These are phyloP conservation scores for Annulohypoxylon bovei DNA, from an alignment of 495 filamentous ascomycete genomes.

Conservation along the genomic window DNA sequence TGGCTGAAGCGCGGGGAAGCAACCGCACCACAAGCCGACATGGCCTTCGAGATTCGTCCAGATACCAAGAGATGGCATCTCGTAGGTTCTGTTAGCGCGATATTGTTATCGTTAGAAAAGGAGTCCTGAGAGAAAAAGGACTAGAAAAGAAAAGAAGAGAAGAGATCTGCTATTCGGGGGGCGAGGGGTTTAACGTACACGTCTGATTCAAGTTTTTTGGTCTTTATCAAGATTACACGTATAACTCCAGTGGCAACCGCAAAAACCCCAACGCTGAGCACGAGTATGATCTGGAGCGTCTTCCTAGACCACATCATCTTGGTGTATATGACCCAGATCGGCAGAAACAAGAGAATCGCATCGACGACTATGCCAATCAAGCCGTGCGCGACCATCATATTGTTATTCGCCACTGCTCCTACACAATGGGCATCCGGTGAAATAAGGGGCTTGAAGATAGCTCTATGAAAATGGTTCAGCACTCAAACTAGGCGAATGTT, in stretches of 20 bases:
- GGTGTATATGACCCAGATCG: slow-evolving; percentile 47
- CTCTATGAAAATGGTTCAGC: slow-evolving; percentile 11
- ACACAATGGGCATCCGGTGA: slow-evolving; percentile 31
- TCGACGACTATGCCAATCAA: slow-evolving; percentile 43
- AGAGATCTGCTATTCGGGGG: neutral
- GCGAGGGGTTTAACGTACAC: slow-evolving; percentile 21
- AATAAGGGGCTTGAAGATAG: slow-evolving; percentile 15
- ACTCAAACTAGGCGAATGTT: neutral
- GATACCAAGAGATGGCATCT: slow-evolving; percentile 42
- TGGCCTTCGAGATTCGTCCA: slow-evolving; percentile 51
- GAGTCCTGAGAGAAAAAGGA: neutral
- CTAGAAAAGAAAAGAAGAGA: neutral
- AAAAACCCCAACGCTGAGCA: slow-evolving; percentile 46
- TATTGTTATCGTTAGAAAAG: neutral
- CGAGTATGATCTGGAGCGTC: slow-evolving; percentile 45
- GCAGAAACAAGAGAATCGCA: slow-evolving; percentile 40
- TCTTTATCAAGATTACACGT: slow-evolving; percentile 37
- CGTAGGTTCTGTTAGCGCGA: slow-evolving; percentile 23
- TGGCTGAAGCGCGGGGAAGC: slow-evolving; percentile 47
- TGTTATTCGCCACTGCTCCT: neutral
- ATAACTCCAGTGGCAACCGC: slow-evolving; percentile 44
- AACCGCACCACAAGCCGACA: slow-evolving; percentile 49
- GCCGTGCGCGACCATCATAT: slow-evolving; percentile 40
- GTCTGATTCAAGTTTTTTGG: slow-evolving; percentile 19
- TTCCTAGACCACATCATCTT: slow-evolving; percentile 47